Base-by-base conservation (phyloP, 1,139 yeast species). In the Suhomyces yuchorum region DNA sequence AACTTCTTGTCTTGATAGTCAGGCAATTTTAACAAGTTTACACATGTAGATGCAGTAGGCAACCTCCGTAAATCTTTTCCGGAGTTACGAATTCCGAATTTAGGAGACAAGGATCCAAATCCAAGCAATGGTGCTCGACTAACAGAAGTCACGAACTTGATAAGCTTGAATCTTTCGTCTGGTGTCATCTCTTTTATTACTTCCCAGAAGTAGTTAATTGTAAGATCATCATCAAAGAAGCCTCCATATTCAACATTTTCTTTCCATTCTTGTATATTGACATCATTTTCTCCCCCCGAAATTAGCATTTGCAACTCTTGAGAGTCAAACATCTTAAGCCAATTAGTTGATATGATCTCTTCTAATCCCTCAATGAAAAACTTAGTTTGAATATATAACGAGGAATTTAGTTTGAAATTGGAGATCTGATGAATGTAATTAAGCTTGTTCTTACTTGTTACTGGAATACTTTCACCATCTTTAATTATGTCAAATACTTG, bases 21-120 rank as follows among this genome's bases (percentile, higher is more conserved):
- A 0, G 99, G 99, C 37, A 95, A 66, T 60, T 87, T 91, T 51
- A 93, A 71, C 50, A 93, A 66, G 62, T 93, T 95, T 23, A 91
- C 90, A 72, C 99, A 93, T 0, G 99, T 93, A 0, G 96, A 83
- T 0, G 98, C 88, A 0, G 97, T 90, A 0, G 99, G 99, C 39
- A 93, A 71, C 37, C 96, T 71, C 3, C 56, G 57, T 4, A 44
- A 42, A 7, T 76, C 75, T 26, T 75, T 72, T 0, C 96, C 96
- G 1, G 86, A 79, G 57, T 84, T 83, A 42, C 90, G 68, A 41
- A 93, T 87, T 1, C 96, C 96, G 68, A 93, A 91, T 48, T 74
- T 75, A 0, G 99, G 99, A 33, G 69, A 70, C 44, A 95, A 72
- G 7, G 84, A 81, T 3, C 77, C 74, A 63, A 93, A 93, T 1